Base-by-base conservation (phyloP, 2,329 filamentous ascomycete genomes). In the Sporothrix brunneoviolacea region DNA sequence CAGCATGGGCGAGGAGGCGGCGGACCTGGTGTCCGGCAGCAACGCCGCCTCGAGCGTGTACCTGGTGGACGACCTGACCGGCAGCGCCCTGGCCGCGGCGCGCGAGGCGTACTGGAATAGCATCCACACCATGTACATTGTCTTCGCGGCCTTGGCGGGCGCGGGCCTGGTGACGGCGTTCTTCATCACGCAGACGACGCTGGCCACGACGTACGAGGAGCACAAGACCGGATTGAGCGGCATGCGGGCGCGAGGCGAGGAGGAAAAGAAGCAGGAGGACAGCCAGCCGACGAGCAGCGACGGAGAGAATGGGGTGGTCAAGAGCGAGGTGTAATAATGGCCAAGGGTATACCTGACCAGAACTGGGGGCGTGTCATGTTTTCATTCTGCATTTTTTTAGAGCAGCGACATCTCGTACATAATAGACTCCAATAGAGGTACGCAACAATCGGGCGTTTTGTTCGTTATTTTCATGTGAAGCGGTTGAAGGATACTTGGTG, bases 21-120 rank as follows among this genome's bases (percentile, higher is more conserved):
- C 80, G 0, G 58, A 63, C 4, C 60, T 70, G 21, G 72, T 88
- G 6, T 74, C 77, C 4, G 82, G 82, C n/a, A 68, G 70, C 56
- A 72, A 75, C 51, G 80, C 84, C 32, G 75, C 80, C 13, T 75
- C 84, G 18, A 82, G 78, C 59, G 77, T 83, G 2, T 70, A 74
- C 18, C 60, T 79, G 9, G 76, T 87, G 18, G 68, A 73, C n/a
- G 56, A 61, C 0, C 67, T 88, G 8, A 70, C 72, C 0, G 65
- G 69, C 0, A 63, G 64, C 2, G 68, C 79, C 43, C 73, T 66
- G 2, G 57, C 58, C 9, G 59, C 71, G 2, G 74, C 72, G 2
- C 66, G 69, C 28, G 61, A 57, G 0, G 75, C 76, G 0, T 81
- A 75, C 58, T 74, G 72, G 65, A 65, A 65, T 36, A 70, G 73